Percentiles rank a stretch among this genome's conserved stretches.
Conservation (phyloP, 768 basidiomycete species). For the Dendrothele bispora region DNA sequence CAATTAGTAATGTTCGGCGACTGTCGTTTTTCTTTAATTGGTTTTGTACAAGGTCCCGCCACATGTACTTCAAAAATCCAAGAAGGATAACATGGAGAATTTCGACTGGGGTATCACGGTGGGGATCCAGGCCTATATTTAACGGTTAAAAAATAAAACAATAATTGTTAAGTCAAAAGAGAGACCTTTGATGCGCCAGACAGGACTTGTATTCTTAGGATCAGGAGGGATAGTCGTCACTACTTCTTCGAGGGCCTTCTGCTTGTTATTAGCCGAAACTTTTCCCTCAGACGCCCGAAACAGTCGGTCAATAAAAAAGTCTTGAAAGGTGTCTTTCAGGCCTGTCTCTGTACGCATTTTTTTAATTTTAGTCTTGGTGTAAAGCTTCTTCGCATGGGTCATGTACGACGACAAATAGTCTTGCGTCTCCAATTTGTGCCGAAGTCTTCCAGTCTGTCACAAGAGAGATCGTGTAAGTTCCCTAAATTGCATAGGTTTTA, state of each 20-base stretch:
- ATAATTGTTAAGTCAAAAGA: not conserved
- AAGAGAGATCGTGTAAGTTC: no score
- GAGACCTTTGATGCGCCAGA: no score
- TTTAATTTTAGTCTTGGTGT: no score
- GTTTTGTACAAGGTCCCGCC: conserved; percentile 12
- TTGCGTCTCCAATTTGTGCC: no score
- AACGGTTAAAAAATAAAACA: not conserved
- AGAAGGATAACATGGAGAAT: conserved; percentile 19
- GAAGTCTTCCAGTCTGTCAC: no score
- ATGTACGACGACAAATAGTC: no score
- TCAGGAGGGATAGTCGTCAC: no score
- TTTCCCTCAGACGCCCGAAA: not conserved
- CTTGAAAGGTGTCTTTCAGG: not conserved
- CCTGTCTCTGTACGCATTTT: no score
- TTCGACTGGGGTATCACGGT: conserved; percentile 18
- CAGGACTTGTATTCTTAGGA: no score
- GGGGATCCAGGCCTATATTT: conserved; percentile 16
- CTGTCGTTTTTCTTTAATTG: not conserved
- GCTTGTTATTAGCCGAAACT: not conserved
- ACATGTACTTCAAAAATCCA: conserved; percentile 21
- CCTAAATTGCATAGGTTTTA: no score
- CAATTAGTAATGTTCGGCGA: not conserved
- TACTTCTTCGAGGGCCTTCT: no score
- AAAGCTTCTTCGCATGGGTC: no score
- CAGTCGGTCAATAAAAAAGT: not conserved